phyloP scores from a whole-genome alignment of 768 basidiomycete species.

The Amylocystis lapponica region DNA sequence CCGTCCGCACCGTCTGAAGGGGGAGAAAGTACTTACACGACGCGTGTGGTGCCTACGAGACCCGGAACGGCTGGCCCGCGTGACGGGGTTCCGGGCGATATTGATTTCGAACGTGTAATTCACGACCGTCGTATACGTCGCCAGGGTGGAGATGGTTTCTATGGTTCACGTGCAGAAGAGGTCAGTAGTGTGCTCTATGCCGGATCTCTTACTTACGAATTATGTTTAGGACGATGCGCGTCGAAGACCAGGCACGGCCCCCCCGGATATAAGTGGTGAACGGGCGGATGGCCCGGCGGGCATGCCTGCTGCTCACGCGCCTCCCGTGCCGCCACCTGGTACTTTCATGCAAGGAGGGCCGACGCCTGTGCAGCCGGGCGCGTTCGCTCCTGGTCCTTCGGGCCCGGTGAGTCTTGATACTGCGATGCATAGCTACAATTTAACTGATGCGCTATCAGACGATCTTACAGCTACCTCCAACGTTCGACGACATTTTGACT shows the following conservation, averaged over 20 bases:
- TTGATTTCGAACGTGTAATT: no score
- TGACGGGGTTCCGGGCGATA: no score
- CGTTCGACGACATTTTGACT: constrained; percentile 63
- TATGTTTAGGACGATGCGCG: no score
- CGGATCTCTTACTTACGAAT: no score
- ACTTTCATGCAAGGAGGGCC: not conserved
- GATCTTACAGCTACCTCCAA: constrained; percentile 53
- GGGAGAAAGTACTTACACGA: not conserved
- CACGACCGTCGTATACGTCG: no score
- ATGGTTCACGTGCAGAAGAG: no score
- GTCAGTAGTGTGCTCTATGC: no score
- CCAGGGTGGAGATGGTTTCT: no score
- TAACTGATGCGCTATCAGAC: constrained; percentile 35
- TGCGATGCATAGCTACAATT: not conserved
- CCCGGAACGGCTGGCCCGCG: not conserved
- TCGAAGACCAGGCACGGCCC: no score
- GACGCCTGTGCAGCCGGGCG: not conserved
- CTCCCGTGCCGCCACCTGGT: constrained; percentile 1
- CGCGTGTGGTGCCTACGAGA: not conserved
- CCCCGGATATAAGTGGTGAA: no score
- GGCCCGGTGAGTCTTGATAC: constrained; percentile 42
- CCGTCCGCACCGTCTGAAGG: constrained; percentile 7
- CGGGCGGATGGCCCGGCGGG: no score
- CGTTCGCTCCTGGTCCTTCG: constrained; percentile 19
- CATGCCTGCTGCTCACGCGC: not conserved